phyloP scores from a whole-genome alignment of 1,284 basidiomycete genomes.

The Hemileia vastatrix region DNA sequence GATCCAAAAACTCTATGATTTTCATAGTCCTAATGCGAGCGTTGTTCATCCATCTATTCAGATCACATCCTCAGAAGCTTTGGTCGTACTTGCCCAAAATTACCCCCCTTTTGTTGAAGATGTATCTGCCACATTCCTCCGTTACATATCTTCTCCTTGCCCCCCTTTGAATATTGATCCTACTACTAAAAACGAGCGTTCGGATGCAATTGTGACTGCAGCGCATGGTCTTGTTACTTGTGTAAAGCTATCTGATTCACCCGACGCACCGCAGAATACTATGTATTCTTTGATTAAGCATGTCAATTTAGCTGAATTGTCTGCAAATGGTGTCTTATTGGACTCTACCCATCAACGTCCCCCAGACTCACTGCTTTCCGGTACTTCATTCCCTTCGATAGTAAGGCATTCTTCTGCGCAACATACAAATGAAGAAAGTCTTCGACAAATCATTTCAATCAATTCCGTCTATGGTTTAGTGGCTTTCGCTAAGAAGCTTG shows the following conservation, averaged over 20 bases:
- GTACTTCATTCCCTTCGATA: too few species aligned
- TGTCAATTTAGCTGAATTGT: too few species aligned
- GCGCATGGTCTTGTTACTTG: conserved; percentile 17
- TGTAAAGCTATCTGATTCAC: conserved; percentile 11
- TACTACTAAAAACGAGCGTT: not conserved
- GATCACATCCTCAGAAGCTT: conserved; percentile 12
- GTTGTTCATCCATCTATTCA: conserved; percentile 15
- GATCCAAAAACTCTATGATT: conserved; percentile 9
- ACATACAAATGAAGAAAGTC: too few species aligned
- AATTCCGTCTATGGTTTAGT: conserved; percentile 11
- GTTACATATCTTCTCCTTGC: conserved; percentile 9
- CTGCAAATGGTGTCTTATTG: too few species aligned
- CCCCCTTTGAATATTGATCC: conserved; percentile 3
- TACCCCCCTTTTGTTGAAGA: conserved; percentile 9
- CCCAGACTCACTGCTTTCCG: too few species aligned
- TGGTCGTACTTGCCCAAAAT: conserved; percentile 16
- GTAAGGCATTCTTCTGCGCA: too few species aligned
- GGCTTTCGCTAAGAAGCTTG: conserved; percentile 6
- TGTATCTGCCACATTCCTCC: conserved; percentile 8
- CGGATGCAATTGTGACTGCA: conserved; percentile 6
- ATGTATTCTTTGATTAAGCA: conserved; percentile 17
- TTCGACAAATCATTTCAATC: conserved; percentile 13
- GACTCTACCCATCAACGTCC: too few species aligned
- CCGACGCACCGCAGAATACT: conserved; percentile 7
- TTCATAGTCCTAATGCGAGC: conserved; percentile 12